phyloP scores from a whole-genome alignment of 108 stramenopile genomes.

The Aurantiochytrium sp. region DNA sequence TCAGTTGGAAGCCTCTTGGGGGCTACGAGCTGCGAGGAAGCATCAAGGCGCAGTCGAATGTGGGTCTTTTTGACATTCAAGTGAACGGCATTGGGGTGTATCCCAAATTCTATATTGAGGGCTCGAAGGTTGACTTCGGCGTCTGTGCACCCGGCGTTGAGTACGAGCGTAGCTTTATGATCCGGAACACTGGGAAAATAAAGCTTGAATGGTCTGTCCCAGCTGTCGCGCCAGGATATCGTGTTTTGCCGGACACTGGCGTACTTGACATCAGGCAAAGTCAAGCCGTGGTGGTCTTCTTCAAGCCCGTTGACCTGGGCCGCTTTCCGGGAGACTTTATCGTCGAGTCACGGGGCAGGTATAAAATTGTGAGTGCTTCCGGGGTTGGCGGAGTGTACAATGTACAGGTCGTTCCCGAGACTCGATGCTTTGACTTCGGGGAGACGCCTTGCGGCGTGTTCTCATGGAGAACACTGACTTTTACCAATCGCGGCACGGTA shows the following conservation, averaged over 20 bases:
- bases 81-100: not conserved
- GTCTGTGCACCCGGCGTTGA: not conserved
- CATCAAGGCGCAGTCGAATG: not conserved
- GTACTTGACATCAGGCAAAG: not conserved
- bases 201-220: not conserved
- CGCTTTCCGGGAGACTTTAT: conserved; percentile 5
- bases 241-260: not conserved
- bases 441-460: not conserved
- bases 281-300: not conserved
- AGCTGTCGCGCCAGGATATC: not conserved
- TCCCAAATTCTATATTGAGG: not conserved
- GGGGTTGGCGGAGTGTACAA: not conserved
- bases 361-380: not conserved
- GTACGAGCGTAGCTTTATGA: not conserved
- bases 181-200: not conserved
- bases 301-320: not conserved
- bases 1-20: not conserved
- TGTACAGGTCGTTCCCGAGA: not conserved
- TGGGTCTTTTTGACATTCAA: not conserved
- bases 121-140: not conserved
- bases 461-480: not conserved
- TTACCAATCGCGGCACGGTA: not conserved
- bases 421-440: not conserved
- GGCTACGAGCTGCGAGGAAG: not conserved
- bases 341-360: not conserved